Evolutionary conservation across 1,284 basidiomycete species (phyloP).

Genomic region (Rhodotorula sp.): DNA sequence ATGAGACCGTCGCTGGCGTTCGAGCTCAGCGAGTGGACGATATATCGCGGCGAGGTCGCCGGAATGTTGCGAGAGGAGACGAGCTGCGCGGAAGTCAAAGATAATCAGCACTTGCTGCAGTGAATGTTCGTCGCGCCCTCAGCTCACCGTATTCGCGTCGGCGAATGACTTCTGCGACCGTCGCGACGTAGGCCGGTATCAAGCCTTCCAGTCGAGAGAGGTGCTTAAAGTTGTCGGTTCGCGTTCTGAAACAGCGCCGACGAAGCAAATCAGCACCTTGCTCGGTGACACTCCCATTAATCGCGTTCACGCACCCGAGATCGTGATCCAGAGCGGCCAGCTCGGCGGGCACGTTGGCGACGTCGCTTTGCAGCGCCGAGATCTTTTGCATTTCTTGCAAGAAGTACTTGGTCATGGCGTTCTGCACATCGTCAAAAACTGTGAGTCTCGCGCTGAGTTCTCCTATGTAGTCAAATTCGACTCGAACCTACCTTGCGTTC

Average conservation of each 20-base stretch:
- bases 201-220: slow-evolving; percentile 84
- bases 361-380: slow-evolving; percentile 43
- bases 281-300: too few relatives aligned
- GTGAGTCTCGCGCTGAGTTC: background rate
- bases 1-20: slow-evolving; percentile 33
- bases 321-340: slow-evolving; percentile 41
- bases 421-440: slow-evolving; percentile 15
- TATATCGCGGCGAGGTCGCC: slow-evolving; percentile 26
- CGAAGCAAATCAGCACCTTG: too few relatives aligned
- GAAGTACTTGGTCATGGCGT: slow-evolving; percentile 43
- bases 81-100: slow-evolving; percentile 25
- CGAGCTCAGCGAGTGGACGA: slow-evolving; percentile 29
- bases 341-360: slow-evolving; percentile 36
- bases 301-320: slow-evolving; percentile 27
- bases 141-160: slow-evolving; percentile 70
- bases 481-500: slow-evolving; percentile 36
- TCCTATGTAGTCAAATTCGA: background rate
- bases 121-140: background rate
- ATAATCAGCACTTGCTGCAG: background rate
- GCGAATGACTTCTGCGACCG: slow-evolving; percentile 84
- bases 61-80: slow-evolving; percentile 37
- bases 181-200: slow-evolving; percentile 89
- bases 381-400: slow-evolving; percentile 42
- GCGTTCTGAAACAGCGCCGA: slow-evolving; percentile 13
- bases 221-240: slow-evolving; percentile 75